phyloP scores from a whole-genome alignment of 495 filamentous ascomycete species.

The Haplographium delicatum region DNA sequence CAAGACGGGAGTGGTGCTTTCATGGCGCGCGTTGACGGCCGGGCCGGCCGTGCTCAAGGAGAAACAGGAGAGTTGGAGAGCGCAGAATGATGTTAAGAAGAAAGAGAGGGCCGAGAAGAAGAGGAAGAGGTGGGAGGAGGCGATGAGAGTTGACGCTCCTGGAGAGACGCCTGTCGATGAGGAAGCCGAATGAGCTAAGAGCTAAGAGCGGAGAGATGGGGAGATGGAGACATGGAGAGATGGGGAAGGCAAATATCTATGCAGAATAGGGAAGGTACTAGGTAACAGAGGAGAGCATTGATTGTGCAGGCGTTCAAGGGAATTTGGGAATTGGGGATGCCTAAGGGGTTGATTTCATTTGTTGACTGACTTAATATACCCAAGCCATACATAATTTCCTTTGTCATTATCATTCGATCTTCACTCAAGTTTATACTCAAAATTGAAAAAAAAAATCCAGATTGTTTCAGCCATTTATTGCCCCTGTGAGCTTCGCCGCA shows the following conservation, averaged over 20 bases:
- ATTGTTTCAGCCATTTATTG: no score
- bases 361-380: slow-evolving; percentile 10
- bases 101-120: slow-evolving; percentile 10
- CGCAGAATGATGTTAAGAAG: slow-evolving; percentile 9
- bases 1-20: not conserved
- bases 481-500: no score
- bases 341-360: slow-evolving; percentile 9
- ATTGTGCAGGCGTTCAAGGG: not conserved
- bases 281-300: no score
- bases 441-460: no score
- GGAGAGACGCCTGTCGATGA: no score
- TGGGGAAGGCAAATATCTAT: no score
- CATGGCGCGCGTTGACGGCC: not conserved
- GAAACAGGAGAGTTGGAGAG: slow-evolving; percentile 8
- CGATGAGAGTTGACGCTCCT: not conserved
- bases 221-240: not conserved
- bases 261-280: no score
- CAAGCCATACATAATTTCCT: slow-evolving; percentile 9
- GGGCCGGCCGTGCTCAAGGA: slow-evolving; percentile 14
- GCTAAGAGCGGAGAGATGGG: not conserved
- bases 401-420: not conserved
- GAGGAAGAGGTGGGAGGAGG: slow-evolving; percentile 10
- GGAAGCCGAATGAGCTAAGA: not conserved
- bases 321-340: not conserved
- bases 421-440: no score